These are phyloP conservation scores for Hypoxylon rickii DNA, from an alignment of 495 filamentous ascomycete species.

Conservation along the genomic window DNA sequence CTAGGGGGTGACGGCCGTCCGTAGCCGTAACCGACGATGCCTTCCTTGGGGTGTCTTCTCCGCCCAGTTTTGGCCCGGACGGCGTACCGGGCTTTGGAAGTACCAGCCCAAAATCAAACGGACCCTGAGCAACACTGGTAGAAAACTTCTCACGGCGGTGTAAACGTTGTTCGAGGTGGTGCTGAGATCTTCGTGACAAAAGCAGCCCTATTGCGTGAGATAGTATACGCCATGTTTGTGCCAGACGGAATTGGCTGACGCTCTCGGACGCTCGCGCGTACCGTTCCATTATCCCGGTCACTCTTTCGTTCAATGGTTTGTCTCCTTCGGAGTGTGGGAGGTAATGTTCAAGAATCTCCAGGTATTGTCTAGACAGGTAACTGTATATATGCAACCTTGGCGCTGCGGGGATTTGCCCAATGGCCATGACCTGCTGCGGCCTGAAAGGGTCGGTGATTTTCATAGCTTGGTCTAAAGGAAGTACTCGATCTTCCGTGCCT, in stretches of 20 bases:
- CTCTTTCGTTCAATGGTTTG: conserved; percentile 43
- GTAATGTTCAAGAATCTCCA: conserved; percentile 47
- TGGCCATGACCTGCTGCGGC: conserved; percentile 63
- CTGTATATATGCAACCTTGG: conserved; percentile 58
- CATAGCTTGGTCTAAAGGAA: conserved; percentile 66
- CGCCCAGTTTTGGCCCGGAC: conserved; percentile 14
- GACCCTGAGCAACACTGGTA: neutral
- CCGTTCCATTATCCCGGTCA: conserved; percentile 59
- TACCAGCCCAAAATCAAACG: conserved; percentile 3
- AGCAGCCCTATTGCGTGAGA: conserved; percentile 65
- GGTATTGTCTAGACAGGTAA: conserved; percentile 65
- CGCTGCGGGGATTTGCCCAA: conserved; percentile 63
- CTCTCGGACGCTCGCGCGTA: conserved; percentile 67
- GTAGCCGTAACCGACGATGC: conserved; percentile 35
- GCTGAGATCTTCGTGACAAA: conserved; percentile 59
- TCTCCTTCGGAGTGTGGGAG: conserved; percentile 41
- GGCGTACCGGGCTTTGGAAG: conserved; percentile 10
- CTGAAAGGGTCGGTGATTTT: conserved; percentile 58
- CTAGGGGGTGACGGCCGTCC: conserved; percentile 28
- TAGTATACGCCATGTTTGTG: conserved; percentile 77
- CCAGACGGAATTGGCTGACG: conserved; percentile 62
- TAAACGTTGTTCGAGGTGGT: conserved; percentile 55
- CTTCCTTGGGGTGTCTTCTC: conserved; percentile 47
- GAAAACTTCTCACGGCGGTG: conserved; percentile 13
- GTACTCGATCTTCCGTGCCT: conserved; percentile 52